phyloP scores from a whole-genome alignment of 306 rosid genomes.

The Morella rubra region DNA sequence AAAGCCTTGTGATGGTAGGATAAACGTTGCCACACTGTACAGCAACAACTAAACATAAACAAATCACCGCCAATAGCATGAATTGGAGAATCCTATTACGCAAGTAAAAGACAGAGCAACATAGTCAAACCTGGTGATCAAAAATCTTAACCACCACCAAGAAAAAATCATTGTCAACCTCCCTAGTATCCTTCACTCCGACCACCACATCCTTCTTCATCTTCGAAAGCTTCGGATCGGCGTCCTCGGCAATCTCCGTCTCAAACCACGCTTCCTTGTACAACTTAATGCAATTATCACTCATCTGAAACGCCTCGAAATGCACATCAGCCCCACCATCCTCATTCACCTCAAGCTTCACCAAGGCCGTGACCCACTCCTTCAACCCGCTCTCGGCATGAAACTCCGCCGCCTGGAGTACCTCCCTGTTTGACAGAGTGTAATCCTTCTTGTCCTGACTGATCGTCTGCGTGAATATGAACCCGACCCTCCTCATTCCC shows the following conservation, averaged over 20 bases:
- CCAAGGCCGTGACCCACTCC: slow-evolving; percentile 97
- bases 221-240: slow-evolving; percentile 80
- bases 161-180: slow-evolving; percentile 96
- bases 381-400: slow-evolving; percentile 87
- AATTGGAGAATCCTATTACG: not conserved
- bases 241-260: slow-evolving; percentile 61
- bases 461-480: slow-evolving; percentile 84
- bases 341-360: slow-evolving; percentile 87
- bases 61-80: not conserved
- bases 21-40: not conserved
- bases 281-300: slow-evolving; percentile 78
- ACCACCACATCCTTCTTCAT: slow-evolving; percentile 96
- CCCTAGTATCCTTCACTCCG: slow-evolving; percentile 84
- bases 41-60: not conserved
- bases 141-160: slow-evolving; percentile 84
- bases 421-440: slow-evolving; percentile 80
- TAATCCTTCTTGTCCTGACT: slow-evolving; percentile 84
- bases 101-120: not conserved
- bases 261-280: slow-evolving; percentile 84
- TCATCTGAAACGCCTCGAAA: slow-evolving; percentile 97
- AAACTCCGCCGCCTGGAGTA: slow-evolving; percentile 85
- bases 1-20: not conserved
- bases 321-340: slow-evolving; percentile 86
- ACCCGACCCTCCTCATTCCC: slow-evolving; percentile 87
- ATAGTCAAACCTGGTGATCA: slow-evolving; percentile 76